A percentile compares a stretch with the other conserved stretches of the same genome.
Evolutionary conservation across 371 early-diverging fungal species (phyloP).

Genomic region (Parasitella parasitica): DNA sequence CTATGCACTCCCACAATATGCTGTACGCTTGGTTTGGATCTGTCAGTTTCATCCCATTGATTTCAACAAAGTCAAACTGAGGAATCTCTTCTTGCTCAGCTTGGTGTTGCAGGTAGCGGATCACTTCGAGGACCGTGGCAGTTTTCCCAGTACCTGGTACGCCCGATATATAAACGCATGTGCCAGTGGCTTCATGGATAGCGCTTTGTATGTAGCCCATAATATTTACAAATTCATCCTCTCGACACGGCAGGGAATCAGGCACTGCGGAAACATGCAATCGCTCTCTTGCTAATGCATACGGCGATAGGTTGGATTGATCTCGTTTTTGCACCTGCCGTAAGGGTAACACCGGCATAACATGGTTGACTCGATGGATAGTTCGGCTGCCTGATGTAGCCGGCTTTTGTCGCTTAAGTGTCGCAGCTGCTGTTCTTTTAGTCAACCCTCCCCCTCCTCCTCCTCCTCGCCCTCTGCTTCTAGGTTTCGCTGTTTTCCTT

Average conservation of each 20-base stretch:
- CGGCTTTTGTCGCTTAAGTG: neutral
- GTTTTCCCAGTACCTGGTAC: slow-evolving; percentile 99
- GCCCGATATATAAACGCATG: slow-evolving; percentile 93
- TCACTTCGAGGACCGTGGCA: slow-evolving; percentile 88
- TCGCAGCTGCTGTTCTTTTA: neutral
- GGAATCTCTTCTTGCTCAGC: slow-evolving; percentile 66
- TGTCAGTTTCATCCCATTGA: slow-evolving; percentile 95
- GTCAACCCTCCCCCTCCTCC: neutral
- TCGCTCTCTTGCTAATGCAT: slow-evolving; percentile 70
- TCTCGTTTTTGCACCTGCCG: slow-evolving; percentile 10
- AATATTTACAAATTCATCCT: slow-evolving; percentile 83
- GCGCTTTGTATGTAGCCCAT: slow-evolving; percentile 70
- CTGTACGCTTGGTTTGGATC: slow-evolving; percentile 90
- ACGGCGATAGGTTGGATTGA: slow-evolving; percentile 29
- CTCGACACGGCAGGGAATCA: slow-evolving; percentile 87
- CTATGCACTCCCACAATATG: slow-evolving; percentile 78
- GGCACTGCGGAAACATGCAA: slow-evolving; percentile 92
- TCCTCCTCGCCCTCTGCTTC: too few relatives aligned
- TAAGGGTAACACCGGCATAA: slow-evolving; percentile 11
- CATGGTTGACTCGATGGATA: slow-evolving; percentile 21
- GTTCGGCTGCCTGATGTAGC: neutral
- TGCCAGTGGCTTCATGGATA: slow-evolving; percentile 75
- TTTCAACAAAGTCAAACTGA: slow-evolving; percentile 85
- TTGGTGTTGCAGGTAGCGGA: slow-evolving; percentile 71
- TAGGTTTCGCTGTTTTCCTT: neutral